Evolutionary conservation across 2,329 filamentous ascomycete genomes (phyloP), one percentile per base, ranked within the genome.

Genomic region (Nigrograna mackinnonii): DNA sequence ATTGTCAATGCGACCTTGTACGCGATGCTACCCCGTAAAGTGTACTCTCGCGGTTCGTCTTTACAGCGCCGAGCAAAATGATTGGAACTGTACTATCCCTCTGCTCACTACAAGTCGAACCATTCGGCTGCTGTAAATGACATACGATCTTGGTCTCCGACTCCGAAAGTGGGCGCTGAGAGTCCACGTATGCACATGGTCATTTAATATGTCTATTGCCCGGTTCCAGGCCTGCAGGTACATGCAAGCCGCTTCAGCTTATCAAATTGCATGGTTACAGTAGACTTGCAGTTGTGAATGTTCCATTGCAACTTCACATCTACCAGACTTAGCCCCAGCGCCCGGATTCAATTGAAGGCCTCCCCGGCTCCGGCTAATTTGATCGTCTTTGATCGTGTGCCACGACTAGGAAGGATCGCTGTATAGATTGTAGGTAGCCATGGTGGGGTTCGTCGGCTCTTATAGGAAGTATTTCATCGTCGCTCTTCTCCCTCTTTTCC

Each of bases 241-340:
- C 39, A 37, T 50, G 42, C 41, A 43, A 31, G 18, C 33, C 36
- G 41, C 37, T 34, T 17, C 40, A 36, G 40, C 20, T 26, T 26
- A 42, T 35, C 28, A 55, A 30, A 52, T 54, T 52, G 49, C 36
- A 47, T 47, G 44, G 53, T 54, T 54, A 46, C 53, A 56, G 32
- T 43, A 32, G 37, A 39, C 39, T 31, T 48, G 50, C 44, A 50
- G 32, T 32, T 39, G 14, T 41, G 32, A 33, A 46, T 41, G 41
- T 49, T 49, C 22, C 50, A 49, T 44, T 38, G 48, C 38, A 46
- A 39, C 45, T 32, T 37, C 38, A 40, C 35, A 31, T 12, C 37
- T 33, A 20, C 20, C 12, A 41, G n/a, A 16, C 21, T 13, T n/a
- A 16, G 12, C 6, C 19, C 22, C 19, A 31, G n/a, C 17, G 11